Evolutionary conservation across 176 grass and related monocot genomes (phyloP).

Genomic region (Triticum turgidum): DNA sequence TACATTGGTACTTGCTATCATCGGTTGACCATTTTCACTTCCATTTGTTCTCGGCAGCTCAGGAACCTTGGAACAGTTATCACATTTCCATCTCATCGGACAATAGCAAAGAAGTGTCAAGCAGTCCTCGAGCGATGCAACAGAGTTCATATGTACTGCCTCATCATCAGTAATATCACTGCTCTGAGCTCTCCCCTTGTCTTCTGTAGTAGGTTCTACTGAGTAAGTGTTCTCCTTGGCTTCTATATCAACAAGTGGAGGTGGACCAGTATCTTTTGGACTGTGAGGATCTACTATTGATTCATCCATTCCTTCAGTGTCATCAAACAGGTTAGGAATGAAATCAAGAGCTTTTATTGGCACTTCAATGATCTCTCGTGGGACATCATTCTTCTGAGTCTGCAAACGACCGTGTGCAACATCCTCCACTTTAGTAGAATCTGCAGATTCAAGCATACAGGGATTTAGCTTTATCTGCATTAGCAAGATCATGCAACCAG

Average conservation of each 20-base stretch:
- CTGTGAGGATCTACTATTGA: not conserved
- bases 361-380: not conserved
- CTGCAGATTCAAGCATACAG: conserved; percentile 40
- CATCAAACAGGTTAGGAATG: conserved; percentile 26
- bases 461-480: conserved; percentile 20
- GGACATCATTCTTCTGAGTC: not conserved
- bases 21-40: conserved; percentile 1
- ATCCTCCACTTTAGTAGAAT: conserved; percentile 36
- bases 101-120: not conserved
- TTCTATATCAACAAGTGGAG: not conserved
- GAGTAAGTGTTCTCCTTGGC: conserved; percentile 5
- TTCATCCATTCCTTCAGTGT: not conserved
- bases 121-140: conserved; percentile 27
- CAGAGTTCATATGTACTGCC: not conserved
- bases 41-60: not conserved
- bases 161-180: not conserved
- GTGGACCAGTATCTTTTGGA: not conserved
- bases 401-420: conserved; percentile 19
- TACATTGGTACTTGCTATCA: not conserved
- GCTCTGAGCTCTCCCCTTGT: conserved; percentile 9
- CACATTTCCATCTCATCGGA: conserved; percentile 8
- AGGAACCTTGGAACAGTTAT: conserved; percentile 25
- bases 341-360: conserved; percentile 20
- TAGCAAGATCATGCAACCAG: conserved; percentile 46
- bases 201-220: conserved; percentile 2